A percentile compares a stretch with the other conserved stretches of the same genome.
These are phyloP conservation scores for Fusarium oligoseptatum DNA, from an alignment of 2,329 filamentous ascomycete genomes.

Conservation along the genomic window DNA sequence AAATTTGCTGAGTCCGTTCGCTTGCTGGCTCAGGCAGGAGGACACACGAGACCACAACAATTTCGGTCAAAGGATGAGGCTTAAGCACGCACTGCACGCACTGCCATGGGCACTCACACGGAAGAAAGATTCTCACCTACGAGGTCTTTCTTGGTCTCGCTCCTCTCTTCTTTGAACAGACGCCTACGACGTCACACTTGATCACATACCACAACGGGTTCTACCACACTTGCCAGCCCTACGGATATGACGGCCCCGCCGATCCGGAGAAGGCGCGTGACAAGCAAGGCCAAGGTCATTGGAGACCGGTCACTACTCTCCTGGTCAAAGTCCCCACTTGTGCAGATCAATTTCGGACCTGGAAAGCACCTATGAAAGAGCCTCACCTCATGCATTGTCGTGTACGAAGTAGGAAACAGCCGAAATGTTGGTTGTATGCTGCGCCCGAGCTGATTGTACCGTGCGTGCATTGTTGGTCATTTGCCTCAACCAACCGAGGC, in stretches of 20 bases:
- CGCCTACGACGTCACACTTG: neutral
- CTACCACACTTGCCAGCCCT: neutral
- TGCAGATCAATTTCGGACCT: neutral
- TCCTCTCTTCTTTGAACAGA: neutral
- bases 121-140: neutral
- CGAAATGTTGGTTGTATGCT: neutral
- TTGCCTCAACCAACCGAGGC: neutral
- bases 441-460: neutral
- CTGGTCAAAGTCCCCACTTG: neutral
- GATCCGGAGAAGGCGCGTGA: neutral
- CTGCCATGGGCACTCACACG: neutral
- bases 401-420: neutral
- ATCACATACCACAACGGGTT: neutral
- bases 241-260: neutral
- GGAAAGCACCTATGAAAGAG: neutral
- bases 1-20: neutral
- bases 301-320: neutral
- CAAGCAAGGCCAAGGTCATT: neutral
- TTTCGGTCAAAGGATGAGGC: neutral
- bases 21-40: neutral
- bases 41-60: neutral
- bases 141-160: neutral
- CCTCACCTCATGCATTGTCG: neutral
- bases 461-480: neutral
- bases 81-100: neutral